Conservation (phyloP, 2,329 filamentous ascomycete genomes). For the Verruconis gallopava region DNA sequence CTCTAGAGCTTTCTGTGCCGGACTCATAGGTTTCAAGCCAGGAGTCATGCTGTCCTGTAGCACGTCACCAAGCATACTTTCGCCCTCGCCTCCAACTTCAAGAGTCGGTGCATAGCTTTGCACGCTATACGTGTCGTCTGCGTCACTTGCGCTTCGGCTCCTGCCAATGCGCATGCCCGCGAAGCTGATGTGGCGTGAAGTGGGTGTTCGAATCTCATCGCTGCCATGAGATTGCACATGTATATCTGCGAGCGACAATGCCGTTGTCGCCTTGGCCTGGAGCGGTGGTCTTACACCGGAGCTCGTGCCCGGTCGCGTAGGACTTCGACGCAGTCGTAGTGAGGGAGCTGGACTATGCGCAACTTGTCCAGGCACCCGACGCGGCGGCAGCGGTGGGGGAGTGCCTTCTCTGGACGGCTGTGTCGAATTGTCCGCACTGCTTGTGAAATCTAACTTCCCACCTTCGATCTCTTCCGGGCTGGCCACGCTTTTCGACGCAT, state of each 20-base stretch:
- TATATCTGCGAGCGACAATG: conserved; percentile 68
- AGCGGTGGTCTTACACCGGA: conserved; percentile 27
- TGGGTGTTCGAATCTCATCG: conserved; percentile 16
- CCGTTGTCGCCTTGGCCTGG: conserved; percentile 64
- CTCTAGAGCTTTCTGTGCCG: conserved; percentile 36
- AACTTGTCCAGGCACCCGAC: conserved; percentile 20
- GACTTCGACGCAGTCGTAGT: background rate
- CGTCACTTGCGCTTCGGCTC: conserved; percentile 40
- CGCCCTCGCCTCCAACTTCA: conserved; percentile 56
- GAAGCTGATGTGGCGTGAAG: conserved; percentile 27
- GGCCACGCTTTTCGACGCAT: background rate
- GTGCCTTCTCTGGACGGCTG: conserved; percentile 19
- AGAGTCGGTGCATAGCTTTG: conserved; percentile 52
- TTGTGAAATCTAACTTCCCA: background rate
- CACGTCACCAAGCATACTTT: conserved; percentile 67
- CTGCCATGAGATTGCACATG: conserved; percentile 64
- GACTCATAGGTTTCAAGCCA: conserved; percentile 54
- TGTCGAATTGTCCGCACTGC: background rate
- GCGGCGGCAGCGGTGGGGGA: conserved; percentile 25
- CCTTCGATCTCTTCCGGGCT: background rate
- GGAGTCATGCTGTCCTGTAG: conserved; percentile 49
- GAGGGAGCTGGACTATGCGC: conserved; percentile 6
- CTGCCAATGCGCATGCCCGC: conserved; percentile 23
- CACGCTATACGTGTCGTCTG: conserved; percentile 52
- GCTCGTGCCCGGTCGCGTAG: conserved; percentile 14